A percentile compares a stretch with the other conserved stretches of the same genome.
These are phyloP conservation scores for Rhizopus delemar DNA, from an alignment of 371 early-diverging fungal genomes.

Conservation along the genomic window DNA sequence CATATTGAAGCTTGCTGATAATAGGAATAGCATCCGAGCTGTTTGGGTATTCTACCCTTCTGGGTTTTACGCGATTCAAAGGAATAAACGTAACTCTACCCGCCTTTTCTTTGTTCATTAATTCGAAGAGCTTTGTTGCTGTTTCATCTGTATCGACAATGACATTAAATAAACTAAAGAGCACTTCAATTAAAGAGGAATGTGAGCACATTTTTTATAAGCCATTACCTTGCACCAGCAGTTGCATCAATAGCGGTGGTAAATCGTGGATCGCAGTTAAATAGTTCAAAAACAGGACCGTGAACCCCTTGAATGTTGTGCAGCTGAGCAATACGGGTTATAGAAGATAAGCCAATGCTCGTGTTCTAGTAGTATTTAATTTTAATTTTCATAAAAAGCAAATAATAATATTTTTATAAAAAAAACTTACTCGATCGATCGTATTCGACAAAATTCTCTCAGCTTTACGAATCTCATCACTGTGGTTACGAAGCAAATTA, in stretches of 20 bases:
- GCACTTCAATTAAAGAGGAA: not conserved
- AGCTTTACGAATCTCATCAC: conserved; percentile 75
- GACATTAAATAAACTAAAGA: conserved; percentile 88
- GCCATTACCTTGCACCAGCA: conserved; percentile 73
- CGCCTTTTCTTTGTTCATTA: conserved; percentile 69
- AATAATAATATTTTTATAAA: not conserved
- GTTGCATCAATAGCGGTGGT: conserved; percentile 89
- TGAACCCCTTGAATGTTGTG: conserved; percentile 76
- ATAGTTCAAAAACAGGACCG: conserved; percentile 92
- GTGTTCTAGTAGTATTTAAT: conserved; percentile 46
- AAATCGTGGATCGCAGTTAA: conserved; percentile 83
- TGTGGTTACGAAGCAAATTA: conserved; percentile 63
- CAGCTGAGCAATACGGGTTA: conserved; percentile 65
- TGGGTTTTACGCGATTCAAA: conserved; percentile 78
- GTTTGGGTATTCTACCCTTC: conserved; percentile 63
- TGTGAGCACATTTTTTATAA: not conserved
- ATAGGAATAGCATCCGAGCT: conserved; percentile 84
- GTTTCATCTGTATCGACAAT: conserved; percentile 96
- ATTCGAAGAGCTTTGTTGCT: conserved; percentile 78
- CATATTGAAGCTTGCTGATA: conserved; percentile 72
- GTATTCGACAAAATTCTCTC: conserved; percentile 74
- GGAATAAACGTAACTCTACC: conserved; percentile 98
- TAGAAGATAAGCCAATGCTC: conserved; percentile 72
- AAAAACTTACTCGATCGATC: conserved; percentile 69
- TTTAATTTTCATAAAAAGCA: not conserved